Percentiles rank a stretch among this genome's conserved stretches.
phyloP scores from a whole-genome alignment of 2,329 filamentous ascomycete species.

The Knufia petricola region DNA sequence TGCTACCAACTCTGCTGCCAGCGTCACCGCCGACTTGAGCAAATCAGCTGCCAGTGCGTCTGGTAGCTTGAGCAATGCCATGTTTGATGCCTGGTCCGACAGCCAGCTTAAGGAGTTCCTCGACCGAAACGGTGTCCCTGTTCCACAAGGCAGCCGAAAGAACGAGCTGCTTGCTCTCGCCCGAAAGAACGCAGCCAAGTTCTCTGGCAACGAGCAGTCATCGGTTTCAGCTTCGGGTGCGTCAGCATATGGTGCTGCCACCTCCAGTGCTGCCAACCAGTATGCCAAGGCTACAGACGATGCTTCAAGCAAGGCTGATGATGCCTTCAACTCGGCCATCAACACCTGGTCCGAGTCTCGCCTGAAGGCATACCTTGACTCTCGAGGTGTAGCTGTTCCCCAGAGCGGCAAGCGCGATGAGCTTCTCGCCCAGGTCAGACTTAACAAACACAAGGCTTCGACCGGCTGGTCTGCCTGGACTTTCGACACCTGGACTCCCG shows the following conservation, averaged over 20 bases:
- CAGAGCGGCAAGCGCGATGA: slow-evolving; percentile 62
- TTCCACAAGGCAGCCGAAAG: slow-evolving; percentile 82
- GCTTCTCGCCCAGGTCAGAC: slow-evolving; percentile 63
- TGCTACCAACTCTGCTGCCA: slow-evolving; percentile 48
- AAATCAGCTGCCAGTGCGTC: slow-evolving; percentile 61
- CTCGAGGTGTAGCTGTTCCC: slow-evolving; percentile 65
- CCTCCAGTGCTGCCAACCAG: slow-evolving; percentile 64
- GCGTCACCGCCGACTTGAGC: slow-evolving; percentile 44
- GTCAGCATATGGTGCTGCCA: slow-evolving; percentile 46
- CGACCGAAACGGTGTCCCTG: slow-evolving; percentile 80
- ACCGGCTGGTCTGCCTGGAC: slow-evolving; percentile 64
- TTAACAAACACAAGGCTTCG: slow-evolving; percentile 60
- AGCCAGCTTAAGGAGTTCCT: slow-evolving; percentile 82
- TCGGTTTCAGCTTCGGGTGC: slow-evolving; percentile 43
- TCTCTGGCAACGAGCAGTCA: slow-evolving; percentile 50
- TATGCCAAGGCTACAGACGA: slow-evolving; percentile 67
- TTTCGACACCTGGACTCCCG: slow-evolving; percentile 65
- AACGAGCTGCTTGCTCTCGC: slow-evolving; percentile 86
- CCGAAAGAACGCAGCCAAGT: slow-evolving; percentile 70
- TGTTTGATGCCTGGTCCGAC: slow-evolving; percentile 87
- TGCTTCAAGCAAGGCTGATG: slow-evolving; percentile 51
- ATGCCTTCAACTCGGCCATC: slow-evolving; percentile 56
- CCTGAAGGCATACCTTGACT: slow-evolving; percentile 68
- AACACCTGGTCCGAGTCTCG: slow-evolving; percentile 63
- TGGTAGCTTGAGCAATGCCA: slow-evolving; percentile 65